A percentile compares a stretch with the other conserved stretches of the same genome.
phyloP scores from a whole-genome alignment of 306 rosid species.

The Carpinus fangiana region DNA sequence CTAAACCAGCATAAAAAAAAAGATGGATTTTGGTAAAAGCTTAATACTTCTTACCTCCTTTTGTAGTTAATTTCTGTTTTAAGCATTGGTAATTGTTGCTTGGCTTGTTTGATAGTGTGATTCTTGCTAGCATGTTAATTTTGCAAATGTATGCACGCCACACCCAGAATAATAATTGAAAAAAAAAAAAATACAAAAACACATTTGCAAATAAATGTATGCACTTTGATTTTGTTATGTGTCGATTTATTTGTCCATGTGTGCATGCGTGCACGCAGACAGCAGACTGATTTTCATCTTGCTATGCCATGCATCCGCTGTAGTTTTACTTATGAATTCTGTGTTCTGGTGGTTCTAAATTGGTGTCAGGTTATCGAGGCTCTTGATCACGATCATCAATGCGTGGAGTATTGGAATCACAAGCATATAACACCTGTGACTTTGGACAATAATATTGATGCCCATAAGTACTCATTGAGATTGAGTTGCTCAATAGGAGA shows the following conservation, averaged over 20 bases:
- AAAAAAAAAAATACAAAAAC: too few species aligned
- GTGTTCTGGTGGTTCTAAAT: slow-evolving; percentile 17
- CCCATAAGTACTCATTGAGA: slow-evolving; percentile 30
- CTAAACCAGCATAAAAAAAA: too few species aligned
- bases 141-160: too few species aligned
- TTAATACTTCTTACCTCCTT: background rate
- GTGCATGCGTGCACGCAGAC: background rate
- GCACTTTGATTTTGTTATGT: background rate
- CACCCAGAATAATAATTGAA: too few species aligned
- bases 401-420: slow-evolving; percentile 79
- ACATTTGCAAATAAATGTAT: background rate
- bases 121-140: background rate
- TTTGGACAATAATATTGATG: slow-evolving; percentile 20
- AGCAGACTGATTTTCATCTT: background rate
- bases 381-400: slow-evolving; percentile 66
- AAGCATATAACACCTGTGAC: slow-evolving; percentile 25
- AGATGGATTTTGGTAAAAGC: background rate
- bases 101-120: background rate
- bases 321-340: slow-evolving; percentile 21
- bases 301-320: slow-evolving; percentile 10
- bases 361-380: slow-evolving; percentile 72
- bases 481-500: slow-evolving; percentile 35
- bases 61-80: background rate
- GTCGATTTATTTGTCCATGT: background rate
- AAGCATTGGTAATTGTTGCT: background rate